Percentiles rank a stretch among this genome's conserved stretches.
Evolutionary conservation across 208 protist species (phyloP).

Genomic region (Leishmania guyanensis): DNA sequence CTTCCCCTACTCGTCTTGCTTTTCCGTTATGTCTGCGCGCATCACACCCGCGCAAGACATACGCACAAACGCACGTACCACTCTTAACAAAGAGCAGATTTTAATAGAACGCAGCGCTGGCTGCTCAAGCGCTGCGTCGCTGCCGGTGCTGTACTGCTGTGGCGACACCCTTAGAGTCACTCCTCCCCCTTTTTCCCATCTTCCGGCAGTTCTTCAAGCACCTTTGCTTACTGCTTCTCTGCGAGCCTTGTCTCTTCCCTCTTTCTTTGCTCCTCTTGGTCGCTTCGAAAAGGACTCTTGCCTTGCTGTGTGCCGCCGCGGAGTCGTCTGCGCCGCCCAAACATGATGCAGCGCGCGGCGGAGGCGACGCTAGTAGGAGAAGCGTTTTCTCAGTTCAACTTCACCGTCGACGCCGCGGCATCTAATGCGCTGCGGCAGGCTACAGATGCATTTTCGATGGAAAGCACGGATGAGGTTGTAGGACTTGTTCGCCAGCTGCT

Average conservation of each 20-base stretch:
- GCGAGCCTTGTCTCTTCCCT: neutral
- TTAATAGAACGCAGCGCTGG: neutral
- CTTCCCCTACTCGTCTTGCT: neutral
- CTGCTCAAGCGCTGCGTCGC: neutral
- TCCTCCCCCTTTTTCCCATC: neutral
- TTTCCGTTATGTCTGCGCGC: neutral
- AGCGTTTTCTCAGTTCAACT: neutral
- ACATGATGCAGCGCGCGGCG: neutral
- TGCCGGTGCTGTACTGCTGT: neutral
- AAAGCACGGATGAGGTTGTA: conserved; percentile 28
- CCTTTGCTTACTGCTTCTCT: neutral
- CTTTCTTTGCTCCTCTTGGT: neutral
- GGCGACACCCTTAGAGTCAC: neutral
- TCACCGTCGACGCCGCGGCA: conserved; percentile 8
- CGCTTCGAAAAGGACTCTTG: neutral
- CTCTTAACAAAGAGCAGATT: neutral
- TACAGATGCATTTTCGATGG: conserved; percentile 28
- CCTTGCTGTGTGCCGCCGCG: neutral
- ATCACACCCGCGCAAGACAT: neutral
- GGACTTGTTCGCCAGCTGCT: conserved; percentile 23
- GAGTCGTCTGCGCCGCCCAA: neutral
- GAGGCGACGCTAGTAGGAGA: neutral
- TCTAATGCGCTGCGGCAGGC: conserved; percentile 15
- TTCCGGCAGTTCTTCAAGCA: neutral
- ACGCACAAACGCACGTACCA: neutral